phyloP scores from a whole-genome alignment of 1,284 basidiomycete genomes.

The Stygiomarasmius scandens region DNA sequence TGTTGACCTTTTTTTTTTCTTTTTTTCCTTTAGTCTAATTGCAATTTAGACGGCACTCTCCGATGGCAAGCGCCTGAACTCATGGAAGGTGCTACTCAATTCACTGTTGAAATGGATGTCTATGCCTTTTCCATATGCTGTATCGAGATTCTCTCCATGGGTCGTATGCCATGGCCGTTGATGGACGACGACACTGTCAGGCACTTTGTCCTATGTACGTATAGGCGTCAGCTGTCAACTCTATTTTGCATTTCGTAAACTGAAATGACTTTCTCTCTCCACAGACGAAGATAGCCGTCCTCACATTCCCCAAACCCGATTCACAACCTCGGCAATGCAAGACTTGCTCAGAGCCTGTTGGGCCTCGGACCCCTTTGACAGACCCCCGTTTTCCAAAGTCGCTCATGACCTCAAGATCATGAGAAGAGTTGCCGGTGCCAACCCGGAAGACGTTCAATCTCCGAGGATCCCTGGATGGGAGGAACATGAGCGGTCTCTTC shows the following conservation, averaged over 20 bases:
- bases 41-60: constrained; percentile 53
- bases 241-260: background rate
- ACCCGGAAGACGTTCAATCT: constrained; percentile 19
- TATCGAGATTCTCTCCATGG: constrained; percentile 69
- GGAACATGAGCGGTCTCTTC: constrained; percentile 11
- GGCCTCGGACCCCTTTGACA: constrained; percentile 43
- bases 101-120: constrained; percentile 66
- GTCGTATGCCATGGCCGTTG: constrained; percentile 61
- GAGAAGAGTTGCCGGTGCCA: constrained; percentile 31
- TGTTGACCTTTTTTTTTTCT: constrained; percentile 2
- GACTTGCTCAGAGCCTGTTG: constrained; percentile 52
- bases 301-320: constrained; percentile 41
- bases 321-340: constrained; percentile 30
- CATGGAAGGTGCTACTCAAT: constrained; percentile 49
- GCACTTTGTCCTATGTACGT: constrained; percentile 63
- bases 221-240: no score
- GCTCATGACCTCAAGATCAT: constrained; percentile 41
- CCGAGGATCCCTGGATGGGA: constrained; percentile 19
- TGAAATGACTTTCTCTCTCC: constrained; percentile 3
- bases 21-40: constrained; percentile 7
- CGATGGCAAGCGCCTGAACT: constrained; percentile 79
- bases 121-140: constrained; percentile 77
- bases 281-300: constrained; percentile 61
- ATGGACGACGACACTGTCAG: constrained; percentile 62
- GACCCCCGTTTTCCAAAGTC: constrained; percentile 54